Evolutionary conservation across 2,329 filamentous ascomycete genomes (phyloP), one percentile per base, ranked within the genome.

Genomic region (Botrytis aclada): DNA sequence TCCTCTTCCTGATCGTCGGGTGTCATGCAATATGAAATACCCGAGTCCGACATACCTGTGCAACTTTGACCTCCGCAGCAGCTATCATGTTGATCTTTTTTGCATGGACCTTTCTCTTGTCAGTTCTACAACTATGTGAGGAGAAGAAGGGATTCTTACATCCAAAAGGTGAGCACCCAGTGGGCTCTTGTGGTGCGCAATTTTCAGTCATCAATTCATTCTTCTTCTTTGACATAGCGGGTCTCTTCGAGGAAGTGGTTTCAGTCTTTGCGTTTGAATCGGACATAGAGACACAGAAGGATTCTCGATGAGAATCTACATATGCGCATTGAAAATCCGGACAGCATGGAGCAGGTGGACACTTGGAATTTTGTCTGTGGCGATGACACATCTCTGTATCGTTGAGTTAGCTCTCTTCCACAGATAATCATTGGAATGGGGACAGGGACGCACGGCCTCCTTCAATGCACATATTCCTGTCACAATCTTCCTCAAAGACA

Each of bases 21-120:
- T 51, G 43, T 37, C 20, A 65, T 34, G 5, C 29, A 66, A 34
- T 66, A 66, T 29, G 32, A 10, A 9, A 51, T 16, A 47, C 63
- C 63, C n/a, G 12, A 51, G 37, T 66, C 43, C 22, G 43, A 34
- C 43, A 66, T 51, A 25, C 29, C 41, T 37, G 9, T 66, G 29
- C 63, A 66, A 22, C 63, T 43, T 37, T 66, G 41, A 66, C 22
- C 63, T 32, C 29, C 43, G 14, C 63, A 66, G 34, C 63, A 66
- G 34, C 41, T 66, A 47, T 66, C 22, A 37, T 37, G 14, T 8
- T 37, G 29, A 18, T 22, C 8, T 25, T 51, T 66, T 12, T 20
- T 37, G 18, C 41, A 66, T 16, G 41, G 41, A 51, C 63, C 29
- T 66, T 66, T 47, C 20, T 25, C 7, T 18, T 66, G 63, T 66